Evolutionary conservation across 1,139 yeast genomes (phyloP).

Genomic region (Blastobotrys indianensis): DNA sequence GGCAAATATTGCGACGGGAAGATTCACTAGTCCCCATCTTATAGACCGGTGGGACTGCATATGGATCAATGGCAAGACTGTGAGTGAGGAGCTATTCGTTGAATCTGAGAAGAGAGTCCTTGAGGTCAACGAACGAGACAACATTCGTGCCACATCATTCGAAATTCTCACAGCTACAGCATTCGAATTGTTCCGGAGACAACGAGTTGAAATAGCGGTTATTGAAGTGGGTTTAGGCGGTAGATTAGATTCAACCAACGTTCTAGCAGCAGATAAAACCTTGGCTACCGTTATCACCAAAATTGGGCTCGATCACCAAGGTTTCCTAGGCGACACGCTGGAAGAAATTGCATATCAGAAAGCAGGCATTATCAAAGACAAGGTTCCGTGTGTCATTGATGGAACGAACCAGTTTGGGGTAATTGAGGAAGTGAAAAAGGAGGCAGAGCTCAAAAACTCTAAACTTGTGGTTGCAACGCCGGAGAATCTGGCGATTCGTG

Average conservation of each 20-base stretch:
- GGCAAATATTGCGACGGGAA: constrained; percentile 53
- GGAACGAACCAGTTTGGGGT: constrained; percentile 54
- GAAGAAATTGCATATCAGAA: constrained; percentile 65
- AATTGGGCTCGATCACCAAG: constrained; percentile 80
- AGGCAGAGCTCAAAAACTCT: constrained; percentile 2
- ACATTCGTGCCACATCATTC: constrained; percentile 74
- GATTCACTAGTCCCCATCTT: constrained; percentile 85
- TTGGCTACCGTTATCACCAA: constrained; percentile 72
- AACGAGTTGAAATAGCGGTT: constrained; percentile 62
- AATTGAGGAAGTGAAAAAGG: constrained; percentile 37
- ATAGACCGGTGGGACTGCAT: constrained; percentile 70
- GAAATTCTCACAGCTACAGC: constrained; percentile 83
- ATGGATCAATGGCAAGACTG: constrained; percentile 53
- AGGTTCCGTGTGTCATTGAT: constrained; percentile 65
- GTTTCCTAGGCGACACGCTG: constrained; percentile 60
- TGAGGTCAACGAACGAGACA: constrained; percentile 18
- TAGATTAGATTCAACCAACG: constrained; percentile 80
- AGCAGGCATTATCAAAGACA: constrained; percentile 71
- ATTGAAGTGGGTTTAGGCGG: constrained; percentile 94
- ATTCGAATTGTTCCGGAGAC: constrained; percentile 58
- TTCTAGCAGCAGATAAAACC: constrained; percentile 32
- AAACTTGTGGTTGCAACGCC: constrained; percentile 13
- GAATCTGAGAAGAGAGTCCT: constrained; percentile 40
- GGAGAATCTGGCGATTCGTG: constrained; percentile 11
- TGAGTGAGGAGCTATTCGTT: constrained; percentile 44